phyloP scores from a whole-genome alignment of 176 grass and related monocot species.

The Aegilops tauschii region DNA sequence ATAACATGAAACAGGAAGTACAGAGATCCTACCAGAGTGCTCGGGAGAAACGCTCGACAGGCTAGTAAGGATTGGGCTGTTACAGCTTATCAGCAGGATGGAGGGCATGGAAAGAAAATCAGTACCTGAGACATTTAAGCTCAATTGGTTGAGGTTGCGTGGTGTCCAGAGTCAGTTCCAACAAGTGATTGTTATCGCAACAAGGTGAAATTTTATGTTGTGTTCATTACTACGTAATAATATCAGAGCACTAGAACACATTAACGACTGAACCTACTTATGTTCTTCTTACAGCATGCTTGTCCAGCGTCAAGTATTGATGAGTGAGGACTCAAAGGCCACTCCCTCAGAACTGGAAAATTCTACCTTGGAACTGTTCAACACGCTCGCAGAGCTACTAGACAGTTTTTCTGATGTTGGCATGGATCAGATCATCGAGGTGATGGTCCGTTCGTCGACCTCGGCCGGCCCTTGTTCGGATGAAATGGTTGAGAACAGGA shows the following conservation, averaged over 20 bases:
- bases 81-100: constrained; percentile 58
- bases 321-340: constrained; percentile 44
- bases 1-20: constrained; percentile 19
- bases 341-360: constrained; percentile 48
- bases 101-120: constrained; percentile 56
- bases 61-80: constrained; percentile 64
- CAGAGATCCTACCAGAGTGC: constrained; percentile 61
- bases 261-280: background rate
- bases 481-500: constrained; percentile 41
- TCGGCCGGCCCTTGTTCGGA: constrained; percentile 17
- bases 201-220: constrained; percentile 41
- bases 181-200: constrained; percentile 81
- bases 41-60: constrained; percentile 49
- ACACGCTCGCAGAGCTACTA: constrained; percentile 47
- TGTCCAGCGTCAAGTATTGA: constrained; percentile 70
- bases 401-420: constrained; percentile 55
- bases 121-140: constrained; percentile 68
- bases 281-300: constrained; percentile 53
- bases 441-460: constrained; percentile 36
- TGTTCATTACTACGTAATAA: background rate
- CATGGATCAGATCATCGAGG: constrained; percentile 63
- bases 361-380: constrained; percentile 29
- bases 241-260: background rate
- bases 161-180: constrained; percentile 79
- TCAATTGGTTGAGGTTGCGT: constrained; percentile 74